phyloP scores from a whole-genome alignment of 1,284 basidiomycete species.

The Volvariella surrecta region DNA sequence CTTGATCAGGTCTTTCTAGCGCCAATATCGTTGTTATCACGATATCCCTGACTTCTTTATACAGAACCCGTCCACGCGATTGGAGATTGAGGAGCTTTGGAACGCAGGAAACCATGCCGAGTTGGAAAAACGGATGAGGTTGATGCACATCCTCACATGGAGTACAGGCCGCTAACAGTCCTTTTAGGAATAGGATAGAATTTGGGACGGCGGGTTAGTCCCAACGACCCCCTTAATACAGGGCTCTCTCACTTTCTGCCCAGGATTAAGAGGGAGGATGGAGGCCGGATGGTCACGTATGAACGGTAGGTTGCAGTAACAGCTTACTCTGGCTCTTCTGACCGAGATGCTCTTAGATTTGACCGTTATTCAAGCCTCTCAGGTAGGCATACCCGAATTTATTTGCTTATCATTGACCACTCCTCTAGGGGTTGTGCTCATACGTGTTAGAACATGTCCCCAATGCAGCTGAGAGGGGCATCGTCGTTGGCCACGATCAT shows the following conservation, averaged over 20 bases:
- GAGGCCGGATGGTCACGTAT: slow-evolving; percentile 80
- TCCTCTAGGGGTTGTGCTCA: slow-evolving; percentile 58
- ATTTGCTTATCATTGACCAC: slow-evolving; percentile 3
- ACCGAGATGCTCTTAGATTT: slow-evolving; percentile 36
- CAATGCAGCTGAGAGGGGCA: slow-evolving; percentile 47
- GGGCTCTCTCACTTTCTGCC: slow-evolving; percentile 1
- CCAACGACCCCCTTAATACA: slow-evolving; percentile 4
- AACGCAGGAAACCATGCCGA: slow-evolving; percentile 34
- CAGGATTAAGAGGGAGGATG: slow-evolving; percentile 76
- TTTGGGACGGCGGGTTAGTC: slow-evolving; percentile 78
- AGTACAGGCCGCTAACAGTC: slow-evolving; percentile 6
- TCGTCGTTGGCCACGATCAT: slow-evolving; percentile 81
- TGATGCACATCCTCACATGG: not conserved
- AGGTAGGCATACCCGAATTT: slow-evolving; percentile 33
- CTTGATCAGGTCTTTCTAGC: slow-evolving; percentile 10
- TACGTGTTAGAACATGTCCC: slow-evolving; percentile 52
- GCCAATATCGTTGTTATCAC: no score
- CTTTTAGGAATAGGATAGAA: slow-evolving; percentile 56
- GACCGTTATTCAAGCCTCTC: slow-evolving; percentile 75
- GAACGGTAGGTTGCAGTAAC: slow-evolving; percentile 45
- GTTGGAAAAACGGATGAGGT: slow-evolving; percentile 55
- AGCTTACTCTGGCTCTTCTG: not conserved
- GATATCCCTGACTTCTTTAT: not conserved
- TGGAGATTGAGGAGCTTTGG: slow-evolving; percentile 47
- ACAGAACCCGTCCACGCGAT: slow-evolving; percentile 47